Base-by-base conservation (phyloP, 1,139 yeast genomes). In the Yamadazyma spencermartinsiae region DNA sequence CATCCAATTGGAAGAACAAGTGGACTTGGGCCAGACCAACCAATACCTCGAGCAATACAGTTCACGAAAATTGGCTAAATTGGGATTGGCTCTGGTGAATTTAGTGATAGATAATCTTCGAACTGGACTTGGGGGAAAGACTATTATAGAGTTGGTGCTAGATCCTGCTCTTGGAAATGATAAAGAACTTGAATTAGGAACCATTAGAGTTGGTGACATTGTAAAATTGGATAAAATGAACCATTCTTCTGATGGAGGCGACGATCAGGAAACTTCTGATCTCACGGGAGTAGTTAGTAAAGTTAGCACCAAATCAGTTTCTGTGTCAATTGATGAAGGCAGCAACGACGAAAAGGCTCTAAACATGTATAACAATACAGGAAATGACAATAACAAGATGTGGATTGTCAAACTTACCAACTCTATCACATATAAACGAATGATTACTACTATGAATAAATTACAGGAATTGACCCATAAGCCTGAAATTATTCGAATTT, bases 91-190 rank as follows among this genome's bases (percentile, higher is more conserved):
- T 0, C 68, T 88, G 7, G 58, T 80, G 33, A 86, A 89, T 57
- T 65, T 90, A 38, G 59, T 67, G 1, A 65, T 85, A 12, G 73
- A 74, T 12, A 79, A 80, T 40, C 61, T 86, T 4, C 68, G 84
- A 38, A 84, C 92, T 0, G 96, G 96, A 0, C 63, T 87, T 15
- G 95, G 90, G 4, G 96, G 96, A 3, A 79, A 86, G 52, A 68
- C 80, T 11, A 62, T 86, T 30, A 52, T 87, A 8, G 95, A 88
- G 43, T 60, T 90, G 34, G 75, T 63, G 11, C 67, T 78, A 4
- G 95, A 87, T 53, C 62, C 79, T 2, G 82, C 86, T 0, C 61
- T 72, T 35, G 63, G 62, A 24, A 55, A 50, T 2, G 62, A 53
- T 12, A 60, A 60, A 2, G 74, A 65, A n/a, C 61, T 83, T 4